Evolutionary conservation across 805 yeast species (phyloP).

Genomic region (Candida schatavii): DNA sequence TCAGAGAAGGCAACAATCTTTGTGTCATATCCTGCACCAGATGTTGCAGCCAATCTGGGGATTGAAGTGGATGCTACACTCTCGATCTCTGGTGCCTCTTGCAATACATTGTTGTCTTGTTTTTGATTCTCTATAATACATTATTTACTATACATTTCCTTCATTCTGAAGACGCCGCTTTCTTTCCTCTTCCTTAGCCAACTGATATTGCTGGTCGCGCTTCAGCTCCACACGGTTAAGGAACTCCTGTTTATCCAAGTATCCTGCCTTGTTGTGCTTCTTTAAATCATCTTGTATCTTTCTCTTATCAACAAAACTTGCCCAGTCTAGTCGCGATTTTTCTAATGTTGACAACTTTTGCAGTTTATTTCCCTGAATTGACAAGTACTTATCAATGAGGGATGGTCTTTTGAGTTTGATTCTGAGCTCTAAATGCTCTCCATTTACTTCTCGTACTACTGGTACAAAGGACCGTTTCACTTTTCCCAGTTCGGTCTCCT

Average conservation of each 20-base stretch:
- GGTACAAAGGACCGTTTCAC: constrained; percentile 28
- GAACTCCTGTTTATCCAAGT: constrained; percentile 88
- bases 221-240: constrained; percentile 67
- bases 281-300: constrained; percentile 81
- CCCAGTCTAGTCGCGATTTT: constrained; percentile 93
- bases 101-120: no score
- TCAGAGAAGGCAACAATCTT: no score
- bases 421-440: constrained; percentile 40
- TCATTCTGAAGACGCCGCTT: constrained; percentile 3
- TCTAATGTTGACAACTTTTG: constrained; percentile 83
- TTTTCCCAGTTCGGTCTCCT: constrained; percentile 1
- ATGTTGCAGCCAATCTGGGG: no score
- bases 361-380: constrained; percentile 60
- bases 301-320: constrained; percentile 82
- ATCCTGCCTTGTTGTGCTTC: constrained; percentile 84
- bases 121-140: not conserved
- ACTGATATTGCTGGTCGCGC: constrained; percentile 48
- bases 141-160: not conserved
- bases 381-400: constrained; percentile 70
- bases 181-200: constrained; percentile 37
- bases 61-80: no score
- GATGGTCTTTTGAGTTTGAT: constrained; percentile 72
- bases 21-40: no score
- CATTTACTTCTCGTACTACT: constrained; percentile 30
- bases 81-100: no score